phyloP scores from a whole-genome alignment of 2,329 filamentous ascomycete species.

The Claviceps pusilla region DNA sequence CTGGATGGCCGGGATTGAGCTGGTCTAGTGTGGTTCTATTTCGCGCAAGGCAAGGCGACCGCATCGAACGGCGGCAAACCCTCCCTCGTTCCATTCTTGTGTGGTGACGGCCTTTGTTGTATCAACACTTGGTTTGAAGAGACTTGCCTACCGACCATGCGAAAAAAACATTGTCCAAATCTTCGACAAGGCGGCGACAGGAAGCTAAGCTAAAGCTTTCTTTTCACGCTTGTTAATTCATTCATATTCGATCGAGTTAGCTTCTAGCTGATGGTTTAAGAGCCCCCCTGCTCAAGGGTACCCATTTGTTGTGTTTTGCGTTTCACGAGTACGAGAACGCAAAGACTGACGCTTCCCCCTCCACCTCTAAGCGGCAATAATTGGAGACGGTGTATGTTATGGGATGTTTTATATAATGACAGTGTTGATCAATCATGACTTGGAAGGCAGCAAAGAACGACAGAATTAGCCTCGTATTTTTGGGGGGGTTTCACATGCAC shows the following conservation, averaged over 20 bases:
- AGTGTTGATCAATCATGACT: neutral
- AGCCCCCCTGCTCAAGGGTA: too few species aligned
- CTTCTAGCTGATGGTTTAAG: neutral
- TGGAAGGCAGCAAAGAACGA: neutral
- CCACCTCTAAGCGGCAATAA: too few species aligned
- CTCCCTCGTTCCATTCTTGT: neutral
- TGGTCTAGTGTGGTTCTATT: neutral
- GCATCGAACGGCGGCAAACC: neutral
- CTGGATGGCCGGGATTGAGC: conserved; percentile 5
- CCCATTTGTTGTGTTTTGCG: too few species aligned
- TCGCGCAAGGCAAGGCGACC: neutral
- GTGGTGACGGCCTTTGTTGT: neutral
- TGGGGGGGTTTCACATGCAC: too few species aligned
- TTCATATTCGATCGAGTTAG: neutral
- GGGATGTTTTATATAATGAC: neutral
- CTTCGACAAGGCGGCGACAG: neutral
- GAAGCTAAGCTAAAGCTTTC: too few species aligned
- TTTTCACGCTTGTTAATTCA: too few species aligned
- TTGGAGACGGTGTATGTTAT: too few species aligned
- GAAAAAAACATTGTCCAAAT: neutral
- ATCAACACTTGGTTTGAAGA: neutral
- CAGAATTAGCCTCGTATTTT: neutral
- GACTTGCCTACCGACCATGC: neutral
- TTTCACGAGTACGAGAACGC: too few species aligned
- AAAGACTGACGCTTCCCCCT: too few species aligned